Evolutionary conservation across 2,329 filamentous ascomycete species (phyloP).

Genomic region (Clonostachys byssicola): DNA sequence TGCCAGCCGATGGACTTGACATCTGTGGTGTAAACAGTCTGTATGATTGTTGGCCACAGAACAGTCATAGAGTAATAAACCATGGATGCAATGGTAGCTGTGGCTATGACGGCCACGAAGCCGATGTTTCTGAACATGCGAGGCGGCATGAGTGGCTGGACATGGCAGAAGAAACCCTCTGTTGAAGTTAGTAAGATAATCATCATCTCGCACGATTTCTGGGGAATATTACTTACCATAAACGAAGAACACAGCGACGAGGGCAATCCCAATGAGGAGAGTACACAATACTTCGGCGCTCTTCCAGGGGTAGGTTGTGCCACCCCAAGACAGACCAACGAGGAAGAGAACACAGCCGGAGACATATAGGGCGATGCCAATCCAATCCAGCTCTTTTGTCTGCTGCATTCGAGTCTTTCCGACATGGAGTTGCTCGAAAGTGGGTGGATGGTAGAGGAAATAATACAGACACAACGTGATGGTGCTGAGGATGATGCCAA

Average conservation of each 20-base stretch:
- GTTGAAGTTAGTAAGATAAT: background rate
- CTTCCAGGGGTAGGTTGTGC: slow-evolving; percentile 33
- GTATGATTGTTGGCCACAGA: slow-evolving; percentile 37
- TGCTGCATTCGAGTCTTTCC: slow-evolving; percentile 27
- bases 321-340: slow-evolving; percentile 37
- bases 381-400: slow-evolving; percentile 36
- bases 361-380: slow-evolving; percentile 36
- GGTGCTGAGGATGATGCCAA: slow-evolving; percentile 37
- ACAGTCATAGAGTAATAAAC: slow-evolving; percentile 38
- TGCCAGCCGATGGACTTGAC: slow-evolving; percentile 32
- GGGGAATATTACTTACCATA: slow-evolving; percentile 18
- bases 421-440: slow-evolving; percentile 34
- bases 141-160: slow-evolving; percentile 33
- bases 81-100: slow-evolving; percentile 34
- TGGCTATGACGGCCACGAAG: slow-evolving; percentile 30
- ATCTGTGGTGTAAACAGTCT: slow-evolving; percentile 31
- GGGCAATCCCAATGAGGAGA: slow-evolving; percentile 28
- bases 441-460: slow-evolving; percentile 42
- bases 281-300: slow-evolving; percentile 27
- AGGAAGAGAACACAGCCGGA: slow-evolving; percentile 34
- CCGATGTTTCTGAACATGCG: slow-evolving; percentile 33
- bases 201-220: background rate
- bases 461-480: slow-evolving; percentile 31
- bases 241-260: slow-evolving; percentile 25
- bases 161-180: slow-evolving; percentile 27